Conservation (phyloP, 1,284 basidiomycete genomes). For the Mycena citricolor region DNA sequence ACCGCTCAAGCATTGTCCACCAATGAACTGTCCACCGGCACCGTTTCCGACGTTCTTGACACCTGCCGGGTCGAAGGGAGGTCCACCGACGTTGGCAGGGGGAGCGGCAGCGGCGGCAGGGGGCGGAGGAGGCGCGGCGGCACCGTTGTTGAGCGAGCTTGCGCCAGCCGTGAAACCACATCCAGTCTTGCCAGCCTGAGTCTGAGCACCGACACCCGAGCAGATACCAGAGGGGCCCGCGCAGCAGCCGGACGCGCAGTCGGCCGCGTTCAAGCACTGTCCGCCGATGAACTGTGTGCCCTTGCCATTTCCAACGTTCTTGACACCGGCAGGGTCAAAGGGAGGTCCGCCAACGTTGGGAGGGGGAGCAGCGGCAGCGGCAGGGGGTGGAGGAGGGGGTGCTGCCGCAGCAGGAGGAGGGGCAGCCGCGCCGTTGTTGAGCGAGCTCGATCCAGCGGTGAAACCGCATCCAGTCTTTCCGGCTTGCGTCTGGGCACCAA, state of each 20-base stretch:
- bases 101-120: background rate
- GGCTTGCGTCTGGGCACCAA: slow-evolving; percentile 2
- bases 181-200: too few species aligned
- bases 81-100: background rate
- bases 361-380: too few species aligned
- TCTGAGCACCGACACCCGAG: too few species aligned
- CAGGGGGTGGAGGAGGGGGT: too few species aligned
- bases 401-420: too few species aligned
- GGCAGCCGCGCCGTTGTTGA: too few species aligned
- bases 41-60: slow-evolving; percentile 4
- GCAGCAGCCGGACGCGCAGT: slow-evolving; percentile 1
- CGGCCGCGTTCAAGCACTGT: background rate
- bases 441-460: background rate
- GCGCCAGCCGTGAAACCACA: too few species aligned
- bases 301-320: background rate
- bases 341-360: too few species aligned
- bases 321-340: too few species aligned
- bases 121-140: too few species aligned
- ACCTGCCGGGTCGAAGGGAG: slow-evolving; percentile 1
- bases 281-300: background rate
- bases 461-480: slow-evolving; percentile 3
- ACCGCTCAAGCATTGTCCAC: background rate
- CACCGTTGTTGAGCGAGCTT: too few species aligned
- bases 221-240: slow-evolving; percentile 1
- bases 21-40: slow-evolving; percentile 2